Base-by-base conservation (phyloP, 2,329 filamentous ascomycete species). In the Alternaria gansuensis region DNA sequence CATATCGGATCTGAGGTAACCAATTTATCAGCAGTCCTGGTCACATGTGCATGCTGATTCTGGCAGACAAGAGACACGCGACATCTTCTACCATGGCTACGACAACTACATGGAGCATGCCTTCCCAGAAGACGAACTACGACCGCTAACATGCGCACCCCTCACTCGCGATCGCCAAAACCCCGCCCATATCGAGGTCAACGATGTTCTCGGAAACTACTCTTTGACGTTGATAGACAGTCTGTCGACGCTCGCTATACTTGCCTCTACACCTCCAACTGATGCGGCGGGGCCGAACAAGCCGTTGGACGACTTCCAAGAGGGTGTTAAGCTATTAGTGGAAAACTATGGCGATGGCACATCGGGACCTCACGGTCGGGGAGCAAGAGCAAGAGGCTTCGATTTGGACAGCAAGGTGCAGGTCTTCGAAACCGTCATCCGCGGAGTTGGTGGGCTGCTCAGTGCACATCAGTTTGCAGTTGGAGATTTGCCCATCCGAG, bases 371-470 rank as follows among this genome's bases (percentile, higher is more conserved):
- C 83, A 84, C 5, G 92, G 91, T 6, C 84, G 86, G 71, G 94
- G 94, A 3, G 82, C 85, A 57, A 84, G 92, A 64, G 88, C 88
- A 3, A 85, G 88, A 54, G 95, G 93, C 0, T 99, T 99, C 71
- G 92, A 99, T 77, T 82, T 97, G 39, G 94, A 99, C 78, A 97
- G 93, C 81, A 99, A 98, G 79, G 95, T 99, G 2, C 94, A 99
- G 79, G 92, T 99, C 37, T 99, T 99, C 73, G 95, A 99, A 81
- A 98, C 94, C 0, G 94, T 97, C 34, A 99, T 99, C 68, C 86
- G 95, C 58, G 95, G 94, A 14, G 86, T 96, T 44, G 95, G 95
- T 13, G 95, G 95, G 0, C 82, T 99, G 56, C 80, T 99, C 65
- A 97, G 93, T 72, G 93, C 94, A 2, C 95, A 99, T 79, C 81